A percentile compares a stretch with the other conserved stretches of the same genome.
phyloP scores from a whole-genome alignment of 805 yeast species.

The Wickerhamiella sergipiensis region DNA sequence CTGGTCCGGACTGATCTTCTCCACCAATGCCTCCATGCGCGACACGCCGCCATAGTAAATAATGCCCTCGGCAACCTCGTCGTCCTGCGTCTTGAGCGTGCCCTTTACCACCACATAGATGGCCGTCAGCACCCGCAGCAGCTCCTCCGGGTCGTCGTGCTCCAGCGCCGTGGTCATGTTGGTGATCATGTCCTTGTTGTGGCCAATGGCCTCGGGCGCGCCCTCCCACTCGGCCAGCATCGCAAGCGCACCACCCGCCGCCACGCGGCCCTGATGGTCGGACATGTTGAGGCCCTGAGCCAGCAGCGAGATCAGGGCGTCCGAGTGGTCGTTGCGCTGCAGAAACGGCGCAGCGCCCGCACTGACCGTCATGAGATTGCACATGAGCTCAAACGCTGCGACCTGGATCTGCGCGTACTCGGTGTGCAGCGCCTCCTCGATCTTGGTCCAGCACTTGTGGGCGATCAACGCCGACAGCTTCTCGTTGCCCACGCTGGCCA shows the following conservation, averaged over 20 bases:
- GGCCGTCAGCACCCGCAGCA: slow-evolving; percentile 20
- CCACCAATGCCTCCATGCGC: slow-evolving; percentile 13
- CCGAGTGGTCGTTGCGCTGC: slow-evolving; percentile 20
- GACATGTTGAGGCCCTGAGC: slow-evolving; percentile 19
- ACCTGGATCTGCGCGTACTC: slow-evolving; percentile 38
- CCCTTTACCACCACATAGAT: slow-evolving; percentile 14
- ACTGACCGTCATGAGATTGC: slow-evolving; percentile 38
- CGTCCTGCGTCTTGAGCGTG: slow-evolving; percentile 12
- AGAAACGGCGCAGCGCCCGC: slow-evolving; percentile 25
- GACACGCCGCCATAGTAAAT: slow-evolving; percentile 15
- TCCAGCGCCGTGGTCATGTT: slow-evolving; percentile 14
- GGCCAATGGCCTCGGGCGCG: slow-evolving; percentile 20
- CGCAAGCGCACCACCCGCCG: slow-evolving; percentile 30
- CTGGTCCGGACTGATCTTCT: slow-evolving; percentile 8
- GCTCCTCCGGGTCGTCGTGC: slow-evolving; percentile 17
- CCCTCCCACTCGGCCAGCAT: slow-evolving; percentile 26
- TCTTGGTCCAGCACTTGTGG: slow-evolving; percentile 32
- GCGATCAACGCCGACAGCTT: slow-evolving; percentile 29
- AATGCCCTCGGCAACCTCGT: slow-evolving; percentile 17
- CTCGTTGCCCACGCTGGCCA: slow-evolving; percentile 36
- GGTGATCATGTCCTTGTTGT: slow-evolving; percentile 17
- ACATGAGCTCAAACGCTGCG: slow-evolving; percentile 48
- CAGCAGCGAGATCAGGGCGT: slow-evolving; percentile 22
- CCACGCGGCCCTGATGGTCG: slow-evolving; percentile 23
- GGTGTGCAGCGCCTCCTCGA: slow-evolving; percentile 33